Evolutionary conservation across 768 basidiomycete genomes (phyloP), one percentile per base, ranked within the genome.

Genomic region (Lentinula edodes): DNA sequence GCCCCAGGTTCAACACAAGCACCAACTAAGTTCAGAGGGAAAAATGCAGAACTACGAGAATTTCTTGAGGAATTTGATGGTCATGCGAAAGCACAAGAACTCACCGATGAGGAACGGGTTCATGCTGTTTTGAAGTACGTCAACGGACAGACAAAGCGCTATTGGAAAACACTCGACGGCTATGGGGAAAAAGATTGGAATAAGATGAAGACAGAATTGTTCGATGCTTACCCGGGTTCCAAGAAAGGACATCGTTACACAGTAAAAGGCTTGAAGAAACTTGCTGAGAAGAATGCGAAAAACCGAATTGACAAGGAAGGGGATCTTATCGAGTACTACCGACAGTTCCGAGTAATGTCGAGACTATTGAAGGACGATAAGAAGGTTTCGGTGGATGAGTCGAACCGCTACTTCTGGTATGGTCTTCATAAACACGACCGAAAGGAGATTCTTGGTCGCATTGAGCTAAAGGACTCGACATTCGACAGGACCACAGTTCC

Each of bases 201-300:
- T 10, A 52, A 55, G 34, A 45, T 66, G 46, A 66, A 64, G 55
- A 38, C 54, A 35, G 58, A 59, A 12, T 62, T 66, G 16, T 34
- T 62, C 3, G 62, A 65, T n/a, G 23, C 52, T 5, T 56, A 58
- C n/a, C 50, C 42, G 5, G 20, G 43, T 52, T 52, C 23, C 18
- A 48, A 39, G 51, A 28, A 52, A 45, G 58, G 46, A 8, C 50
- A 51, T 18, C 50, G 50, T 10, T 51, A 51, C 50, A 51, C 50
- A 10, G 18, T 12, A 12, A 34, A 8, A 13, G 9, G n/a, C 18
- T 34, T 51, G 20, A 9, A 1, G 18, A 12, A 18, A 10, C 50
- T 51, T 20, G 50, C 32, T 10, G 10, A 20, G 9, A 12, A 34
- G 18, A 8, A 51, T 12, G 18, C 50, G 2, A 12, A 18, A 10